Conservation (phyloP, 306 rosid genomes). For the Prunus padus region DNA sequence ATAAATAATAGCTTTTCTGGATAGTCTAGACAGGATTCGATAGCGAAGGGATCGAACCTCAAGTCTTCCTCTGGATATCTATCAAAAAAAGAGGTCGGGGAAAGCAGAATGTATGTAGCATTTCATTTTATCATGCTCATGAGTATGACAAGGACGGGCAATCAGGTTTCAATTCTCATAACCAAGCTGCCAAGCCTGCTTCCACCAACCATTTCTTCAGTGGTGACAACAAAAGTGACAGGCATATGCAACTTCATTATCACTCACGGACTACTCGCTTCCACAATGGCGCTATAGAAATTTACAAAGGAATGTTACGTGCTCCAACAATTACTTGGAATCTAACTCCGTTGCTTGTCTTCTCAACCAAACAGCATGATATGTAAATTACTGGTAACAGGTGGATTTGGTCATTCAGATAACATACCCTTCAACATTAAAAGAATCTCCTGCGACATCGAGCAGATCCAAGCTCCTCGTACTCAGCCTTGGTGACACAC, state of each 20-base stretch:
- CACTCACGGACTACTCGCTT: neutral
- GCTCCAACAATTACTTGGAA: neutral
- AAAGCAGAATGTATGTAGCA: no score
- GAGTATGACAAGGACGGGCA: neutral
- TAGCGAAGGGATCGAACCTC: neutral
- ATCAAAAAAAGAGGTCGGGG: neutral
- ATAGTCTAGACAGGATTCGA: neutral
- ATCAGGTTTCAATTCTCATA: no score
- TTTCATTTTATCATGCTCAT: conserved; percentile 8
- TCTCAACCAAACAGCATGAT: neutral
- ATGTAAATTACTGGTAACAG: conserved; percentile 8
- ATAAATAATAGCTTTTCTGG: neutral
- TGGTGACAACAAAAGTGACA: neutral
- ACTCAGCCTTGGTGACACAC: conserved; percentile 95
- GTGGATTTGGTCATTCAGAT: neutral
- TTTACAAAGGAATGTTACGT: neutral
- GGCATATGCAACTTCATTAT: neutral
- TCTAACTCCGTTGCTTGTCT: neutral
- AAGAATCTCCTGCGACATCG: conserved; percentile 88
- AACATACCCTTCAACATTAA: conserved; percentile 5
- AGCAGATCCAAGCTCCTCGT: conserved; percentile 97
- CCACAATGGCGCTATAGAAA: neutral
- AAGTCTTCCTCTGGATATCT: neutral
- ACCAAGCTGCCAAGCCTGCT: no score
- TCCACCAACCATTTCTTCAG: neutral